These are phyloP conservation scores for Cystobasidium onofrii DNA, from an alignment of 768 basidiomycete species.

Conservation along the genomic window DNA sequence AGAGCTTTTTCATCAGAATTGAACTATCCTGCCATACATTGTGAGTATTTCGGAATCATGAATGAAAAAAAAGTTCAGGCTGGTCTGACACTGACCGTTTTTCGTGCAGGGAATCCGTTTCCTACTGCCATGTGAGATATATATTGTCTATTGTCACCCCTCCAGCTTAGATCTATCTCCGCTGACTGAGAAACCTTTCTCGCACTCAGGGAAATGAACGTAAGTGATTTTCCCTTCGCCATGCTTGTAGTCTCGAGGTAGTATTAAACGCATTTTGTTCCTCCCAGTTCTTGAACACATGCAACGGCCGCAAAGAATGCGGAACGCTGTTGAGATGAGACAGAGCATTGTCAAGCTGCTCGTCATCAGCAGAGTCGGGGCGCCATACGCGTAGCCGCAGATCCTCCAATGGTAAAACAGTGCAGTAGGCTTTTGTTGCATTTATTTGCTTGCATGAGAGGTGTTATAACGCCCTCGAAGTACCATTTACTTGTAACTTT, in stretches of 20 bases:
- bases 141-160: not conserved
- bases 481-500: no score
- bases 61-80: no score
- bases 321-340: conserved; percentile 9
- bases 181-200: no score
- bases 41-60: not conserved
- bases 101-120: not conserved
- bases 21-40: conserved; percentile 37
- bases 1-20: conserved; percentile 65
- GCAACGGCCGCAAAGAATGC: conserved; percentile 16
- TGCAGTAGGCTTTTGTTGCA: not conserved
- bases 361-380: no score
- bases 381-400: no score
- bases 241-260: no score
- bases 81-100: not conserved
- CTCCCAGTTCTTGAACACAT: conserved; percentile 25
- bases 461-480: not conserved
- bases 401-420: not conserved
- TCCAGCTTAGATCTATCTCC: no score
- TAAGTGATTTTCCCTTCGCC: not conserved
- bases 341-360: not conserved
- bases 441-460: not conserved
- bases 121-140: conserved; percentile 23
- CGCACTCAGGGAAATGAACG: conserved; percentile 16
- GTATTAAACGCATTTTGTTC: no score